Evolutionary conservation across 345 rosid genomes (phyloP).

Genomic region (Euphorbia tirucalli): DNA sequence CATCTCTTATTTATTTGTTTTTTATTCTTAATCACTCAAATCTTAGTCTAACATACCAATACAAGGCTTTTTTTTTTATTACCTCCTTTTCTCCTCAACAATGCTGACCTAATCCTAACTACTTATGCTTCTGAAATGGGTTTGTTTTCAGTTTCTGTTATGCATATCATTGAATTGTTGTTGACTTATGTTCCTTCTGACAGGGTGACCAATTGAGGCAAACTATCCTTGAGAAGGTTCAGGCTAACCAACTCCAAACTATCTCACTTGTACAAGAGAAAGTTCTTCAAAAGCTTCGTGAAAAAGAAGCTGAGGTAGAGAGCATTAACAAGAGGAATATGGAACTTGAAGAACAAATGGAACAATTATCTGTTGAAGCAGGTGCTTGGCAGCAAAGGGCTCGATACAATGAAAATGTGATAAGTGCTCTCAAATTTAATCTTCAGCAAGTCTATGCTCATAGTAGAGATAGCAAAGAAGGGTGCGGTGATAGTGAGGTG

Average conservation of each 20-base stretch:
- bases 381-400: slow-evolving; percentile 81
- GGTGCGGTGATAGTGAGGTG: slow-evolving; percentile 90
- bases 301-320: slow-evolving; percentile 73
- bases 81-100: neutral
- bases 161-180: neutral
- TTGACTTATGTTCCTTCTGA: slow-evolving; percentile 12
- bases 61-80: no score
- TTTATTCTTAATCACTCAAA: no score
- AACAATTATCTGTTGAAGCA: slow-evolving; percentile 62
- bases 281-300: slow-evolving; percentile 53
- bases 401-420: slow-evolving; percentile 65
- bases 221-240: slow-evolving; percentile 57
- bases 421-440: slow-evolving; percentile 57
- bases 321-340: slow-evolving; percentile 59
- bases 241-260: slow-evolving; percentile 53
- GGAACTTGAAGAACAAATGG: slow-evolving; percentile 77
- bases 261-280: slow-evolving; percentile 59
- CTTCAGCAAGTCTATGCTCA: slow-evolving; percentile 67
- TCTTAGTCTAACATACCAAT: no score
- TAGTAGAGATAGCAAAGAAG: slow-evolving; percentile 71
- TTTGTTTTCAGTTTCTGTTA: neutral
- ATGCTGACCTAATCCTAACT: neutral
- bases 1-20: neutral
- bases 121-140: neutral
- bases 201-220: slow-evolving; percentile 64